These are phyloP conservation scores for Triticum monococcum DNA, from an alignment of 176 grass and related monocot species.

Conservation along the genomic window DNA sequence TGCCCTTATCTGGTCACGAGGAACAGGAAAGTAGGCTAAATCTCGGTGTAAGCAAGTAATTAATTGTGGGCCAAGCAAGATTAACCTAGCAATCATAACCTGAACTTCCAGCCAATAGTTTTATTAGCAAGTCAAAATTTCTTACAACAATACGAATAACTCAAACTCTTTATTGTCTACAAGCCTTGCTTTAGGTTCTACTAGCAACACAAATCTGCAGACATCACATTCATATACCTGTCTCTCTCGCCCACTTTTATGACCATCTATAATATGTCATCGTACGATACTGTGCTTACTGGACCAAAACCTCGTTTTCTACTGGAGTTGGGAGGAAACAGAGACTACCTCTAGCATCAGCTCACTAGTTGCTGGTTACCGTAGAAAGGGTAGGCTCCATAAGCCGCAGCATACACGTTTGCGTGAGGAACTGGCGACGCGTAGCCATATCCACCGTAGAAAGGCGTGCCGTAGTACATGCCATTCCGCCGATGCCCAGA, in stretches of 20 bases:
- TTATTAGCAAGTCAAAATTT: slow-evolving; percentile 63
- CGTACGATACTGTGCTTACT: slow-evolving; percentile 46
- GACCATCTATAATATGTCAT: slow-evolving; percentile 59
- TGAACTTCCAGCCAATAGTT: slow-evolving; percentile 18
- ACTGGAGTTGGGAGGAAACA: slow-evolving; percentile 11
- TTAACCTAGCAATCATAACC: not conserved
- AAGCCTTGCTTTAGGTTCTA: slow-evolving; percentile 40
- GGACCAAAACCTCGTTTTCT: slow-evolving; percentile 56
- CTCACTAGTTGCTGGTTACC: slow-evolving; percentile 74
- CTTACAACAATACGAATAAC: slow-evolving; percentile 35
- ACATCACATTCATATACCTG: slow-evolving; percentile 49
- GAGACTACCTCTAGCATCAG: slow-evolving; percentile 36
- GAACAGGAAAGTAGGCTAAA: too few species aligned
- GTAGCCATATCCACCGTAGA: slow-evolving; percentile 70
- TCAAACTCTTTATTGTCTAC: slow-evolving; percentile 48
- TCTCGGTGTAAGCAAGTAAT: not conserved
- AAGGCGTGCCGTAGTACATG: slow-evolving; percentile 66
- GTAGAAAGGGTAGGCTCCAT: slow-evolving; percentile 72
- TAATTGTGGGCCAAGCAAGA: not conserved
- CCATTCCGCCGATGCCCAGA: slow-evolving; percentile 43
- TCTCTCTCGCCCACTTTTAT: slow-evolving; percentile 44
- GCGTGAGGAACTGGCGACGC: slow-evolving; percentile 49
- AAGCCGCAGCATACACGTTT: slow-evolving; percentile 56
- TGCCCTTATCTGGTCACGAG: too few species aligned
- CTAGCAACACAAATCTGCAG: slow-evolving; percentile 40